Base-by-base conservation (phyloP, 1,139 yeast species). In the Pichia sp. region DNA sequence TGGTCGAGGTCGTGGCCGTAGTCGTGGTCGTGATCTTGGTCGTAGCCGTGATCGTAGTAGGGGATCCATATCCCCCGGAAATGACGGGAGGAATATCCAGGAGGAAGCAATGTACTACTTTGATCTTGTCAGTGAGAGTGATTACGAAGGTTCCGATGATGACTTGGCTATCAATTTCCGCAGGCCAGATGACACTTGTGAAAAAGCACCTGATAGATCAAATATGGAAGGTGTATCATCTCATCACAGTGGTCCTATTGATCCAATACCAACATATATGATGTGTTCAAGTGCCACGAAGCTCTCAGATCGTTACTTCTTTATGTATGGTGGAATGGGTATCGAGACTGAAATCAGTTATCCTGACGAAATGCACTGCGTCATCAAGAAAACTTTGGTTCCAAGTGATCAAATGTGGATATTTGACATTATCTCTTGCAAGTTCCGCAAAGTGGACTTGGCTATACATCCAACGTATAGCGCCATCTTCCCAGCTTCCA, bases 251-350 rank as follows among this genome's bases (percentile, higher is more conserved):
- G n/a, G n/a, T n/a, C n/a, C n/a, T n/a, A n/a, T n/a, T n/a, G n/a
- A n/a, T n/a, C 18, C 25, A 27, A 30, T 13, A 12, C 74, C 73
- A 0, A 69, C 66, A 5, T 58, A 69, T 1, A 38, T 69, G 13
- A 41, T 67, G 14, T 63, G 69, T 41, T 51, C 64, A 41, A 48
- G 58, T 6, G 60, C 62, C 3, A 53, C 60, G 9, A 53, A 51
- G 31, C 46, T 69, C 6, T 60, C 68, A 5, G 56, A 60, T 23
- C 48, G 68, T 26, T 64, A 66, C 41, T 59, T 66, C 16, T 51
- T 67, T 35, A 57, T 59, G 33, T 67, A 66, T 45, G 76, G 75
- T 13, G 76, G 75, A 0, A 60, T 69, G 38, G 67, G 69, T 40
- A 42, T 69, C 5, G 46, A 49, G 17, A 61, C 66, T 1, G 47